Evolutionary conservation across 495 filamentous ascomycete species (phyloP).

Genomic region (Peziza echinospora): DNA sequence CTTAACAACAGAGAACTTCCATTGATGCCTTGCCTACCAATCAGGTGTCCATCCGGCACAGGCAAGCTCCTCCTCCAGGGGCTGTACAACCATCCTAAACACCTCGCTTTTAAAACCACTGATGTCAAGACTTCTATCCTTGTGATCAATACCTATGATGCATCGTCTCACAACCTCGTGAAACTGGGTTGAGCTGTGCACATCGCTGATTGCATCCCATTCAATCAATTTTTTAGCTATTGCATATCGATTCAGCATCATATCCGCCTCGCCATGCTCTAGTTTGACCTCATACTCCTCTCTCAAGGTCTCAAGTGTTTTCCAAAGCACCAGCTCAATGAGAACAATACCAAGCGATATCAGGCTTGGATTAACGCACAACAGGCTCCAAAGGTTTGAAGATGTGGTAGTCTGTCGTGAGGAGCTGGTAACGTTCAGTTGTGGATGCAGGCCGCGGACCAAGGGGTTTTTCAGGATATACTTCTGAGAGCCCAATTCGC

Average conservation of each 20-base stretch:
- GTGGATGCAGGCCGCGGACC: conserved; percentile 11
- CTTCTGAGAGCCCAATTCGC: background rate
- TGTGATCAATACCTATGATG: conserved; percentile 16
- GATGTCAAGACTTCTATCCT: conserved; percentile 9
- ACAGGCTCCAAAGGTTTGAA: conserved; percentile 1
- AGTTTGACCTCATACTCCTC: too few relatives aligned
- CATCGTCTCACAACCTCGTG: conserved; percentile 21
- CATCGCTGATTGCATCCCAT: conserved; percentile 15
- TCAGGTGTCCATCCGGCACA: too few relatives aligned
- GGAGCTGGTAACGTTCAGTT: conserved; percentile 5
- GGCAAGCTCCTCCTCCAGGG: conserved; percentile 13
- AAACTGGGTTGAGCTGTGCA: conserved; percentile 8
- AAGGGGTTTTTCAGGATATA: conserved; percentile 6
- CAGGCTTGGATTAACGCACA: conserved; percentile 11
- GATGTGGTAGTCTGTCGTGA: background rate
- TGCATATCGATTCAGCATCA: conserved; percentile 9
- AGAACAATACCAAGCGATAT: conserved; percentile 19
- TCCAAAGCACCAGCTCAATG: conserved; percentile 20
- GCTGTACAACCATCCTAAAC: conserved; percentile 13
- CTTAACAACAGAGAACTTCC: too few relatives aligned
- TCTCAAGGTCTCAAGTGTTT: conserved; percentile 6
- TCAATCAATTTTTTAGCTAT: conserved; percentile 6
- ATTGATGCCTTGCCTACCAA: too few relatives aligned
- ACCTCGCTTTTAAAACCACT: conserved; percentile 17
- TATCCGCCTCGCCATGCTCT: too few relatives aligned